Evolutionary conservation across 495 filamentous ascomycete genomes (phyloP).

Genomic region (Aspergillus wentii): DNA sequence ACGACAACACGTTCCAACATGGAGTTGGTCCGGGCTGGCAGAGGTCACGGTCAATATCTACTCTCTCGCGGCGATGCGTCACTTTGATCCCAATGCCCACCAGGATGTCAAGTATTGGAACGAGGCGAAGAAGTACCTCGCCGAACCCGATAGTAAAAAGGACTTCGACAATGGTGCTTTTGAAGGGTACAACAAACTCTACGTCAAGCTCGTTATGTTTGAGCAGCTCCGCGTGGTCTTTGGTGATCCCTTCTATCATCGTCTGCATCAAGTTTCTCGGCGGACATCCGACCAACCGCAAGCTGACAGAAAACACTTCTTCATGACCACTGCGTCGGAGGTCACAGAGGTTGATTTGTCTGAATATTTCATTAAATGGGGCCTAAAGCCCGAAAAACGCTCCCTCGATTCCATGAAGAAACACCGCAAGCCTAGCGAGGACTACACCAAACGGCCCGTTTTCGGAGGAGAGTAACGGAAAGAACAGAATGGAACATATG

Average conservation of each 20-base stretch:
- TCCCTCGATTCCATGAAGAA: background rate
- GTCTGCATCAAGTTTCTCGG: too few relatives aligned
- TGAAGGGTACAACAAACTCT: too few relatives aligned
- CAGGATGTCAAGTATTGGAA: too few relatives aligned
- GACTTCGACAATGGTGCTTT: too few relatives aligned
- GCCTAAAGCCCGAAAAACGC: background rate
- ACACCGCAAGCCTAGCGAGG: background rate
- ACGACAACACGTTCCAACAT: background rate
- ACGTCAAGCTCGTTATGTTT: too few relatives aligned
- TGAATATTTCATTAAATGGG: background rate
- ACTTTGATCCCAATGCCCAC: background rate
- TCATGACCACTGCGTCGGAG: background rate
- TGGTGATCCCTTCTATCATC: too few relatives aligned
- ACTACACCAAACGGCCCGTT: background rate
- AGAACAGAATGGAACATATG: too few relatives aligned
- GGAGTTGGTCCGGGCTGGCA: background rate
- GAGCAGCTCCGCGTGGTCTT: too few relatives aligned
- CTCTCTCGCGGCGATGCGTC: background rate
- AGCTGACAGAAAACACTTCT: background rate
- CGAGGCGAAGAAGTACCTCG: too few relatives aligned
- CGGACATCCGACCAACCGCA: background rate
- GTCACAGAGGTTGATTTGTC: background rate
- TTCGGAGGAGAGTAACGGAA: too few relatives aligned
- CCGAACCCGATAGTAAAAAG: too few relatives aligned
- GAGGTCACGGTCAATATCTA: background rate